phyloP scores from a whole-genome alignment of 805 yeast genomes.

The Clavispora asparagi region DNA sequence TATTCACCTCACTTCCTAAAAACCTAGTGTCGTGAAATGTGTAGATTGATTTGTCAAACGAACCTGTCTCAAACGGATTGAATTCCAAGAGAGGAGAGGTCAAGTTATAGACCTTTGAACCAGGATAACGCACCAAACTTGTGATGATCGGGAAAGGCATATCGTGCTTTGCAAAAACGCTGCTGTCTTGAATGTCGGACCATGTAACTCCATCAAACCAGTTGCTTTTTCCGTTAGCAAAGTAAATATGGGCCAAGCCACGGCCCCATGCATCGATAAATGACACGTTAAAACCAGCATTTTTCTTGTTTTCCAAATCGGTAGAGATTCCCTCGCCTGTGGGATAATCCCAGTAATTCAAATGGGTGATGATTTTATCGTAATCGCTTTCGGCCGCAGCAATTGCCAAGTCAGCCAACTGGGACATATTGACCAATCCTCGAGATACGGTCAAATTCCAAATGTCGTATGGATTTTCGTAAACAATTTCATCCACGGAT shows the following conservation, averaged over 20 bases:
- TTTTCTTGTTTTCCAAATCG: slow-evolving; percentile 40
- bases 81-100: slow-evolving; percentile 38
- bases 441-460: slow-evolving; percentile 32
- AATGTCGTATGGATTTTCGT: slow-evolving; percentile 25
- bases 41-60: slow-evolving; percentile 35
- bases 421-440: slow-evolving; percentile 22
- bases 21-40: slow-evolving; percentile 34
- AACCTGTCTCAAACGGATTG: slow-evolving; percentile 40
- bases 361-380: slow-evolving; percentile 22
- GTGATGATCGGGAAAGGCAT: slow-evolving; percentile 39
- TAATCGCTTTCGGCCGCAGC: slow-evolving; percentile 21
- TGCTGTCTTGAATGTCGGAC: slow-evolving; percentile 27
- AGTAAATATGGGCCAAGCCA: slow-evolving; percentile 66
- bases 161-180: slow-evolving; percentile 27
- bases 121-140: slow-evolving; percentile 33
- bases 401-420: slow-evolving; percentile 8
- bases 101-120: slow-evolving; percentile 22
- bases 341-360: slow-evolving; percentile 28
- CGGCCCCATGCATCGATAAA: slow-evolving; percentile 81
- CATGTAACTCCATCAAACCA: slow-evolving; percentile 24
- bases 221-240: slow-evolving; percentile 22
- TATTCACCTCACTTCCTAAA: slow-evolving; percentile 28
- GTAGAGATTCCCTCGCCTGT: slow-evolving; percentile 42
- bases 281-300: slow-evolving; percentile 65
- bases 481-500: slow-evolving; percentile 52